Evolutionary conservation across 176 grass and related monocot genomes (phyloP), one percentile per base, ranked within the genome.

Genomic region (Elaeis guineensis): DNA sequence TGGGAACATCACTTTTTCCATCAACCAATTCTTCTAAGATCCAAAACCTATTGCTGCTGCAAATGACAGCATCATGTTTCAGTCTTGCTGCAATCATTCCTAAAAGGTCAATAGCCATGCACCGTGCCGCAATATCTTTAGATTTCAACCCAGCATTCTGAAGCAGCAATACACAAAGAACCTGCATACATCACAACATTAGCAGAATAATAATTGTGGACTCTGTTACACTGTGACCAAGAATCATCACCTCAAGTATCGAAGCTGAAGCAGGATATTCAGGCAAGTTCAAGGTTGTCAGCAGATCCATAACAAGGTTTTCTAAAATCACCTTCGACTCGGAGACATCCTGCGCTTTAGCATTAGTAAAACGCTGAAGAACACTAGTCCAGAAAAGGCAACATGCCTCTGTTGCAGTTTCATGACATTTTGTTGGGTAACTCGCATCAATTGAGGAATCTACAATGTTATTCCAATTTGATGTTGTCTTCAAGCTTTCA

Each of bases 91-190:
- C 94, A 75, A 99, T 87, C 66, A 73, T 77, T 65, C 94, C 94
- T 54, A 99, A 82, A 78, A 99, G 77, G 49, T 99, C 94, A 79
- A 99, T 91, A 75, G 94, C 94, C 80, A 99, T 80, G 73, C 94
- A 99, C 50, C 94, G 94, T 55, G 77, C 94, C 69, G 85, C 79
- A 61, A 71, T 78, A 58, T 93, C 94, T 77, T 99, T 93, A 17
- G 88, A 89, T 71, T 93, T 83, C 74, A 99, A 86, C 51, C 94
- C 88, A 71, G 85, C 88, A 89, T 99, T 99, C 72, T 91, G 84
- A 61, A 99, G 94, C 30, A 99, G 58, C 77, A 99, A 86, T 19
- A 99, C 88, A 72, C 94, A 99, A 17, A 99, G 79, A 86, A 93
- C 79, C 94, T 99, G 76, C 72, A 65, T 49, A 81, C 50, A 66